A percentile compares a stretch with the other conserved stretches of the same genome.
phyloP scores from a whole-genome alignment of 352 stramenopile species.

The Lagenidium giganteum region DNA sequence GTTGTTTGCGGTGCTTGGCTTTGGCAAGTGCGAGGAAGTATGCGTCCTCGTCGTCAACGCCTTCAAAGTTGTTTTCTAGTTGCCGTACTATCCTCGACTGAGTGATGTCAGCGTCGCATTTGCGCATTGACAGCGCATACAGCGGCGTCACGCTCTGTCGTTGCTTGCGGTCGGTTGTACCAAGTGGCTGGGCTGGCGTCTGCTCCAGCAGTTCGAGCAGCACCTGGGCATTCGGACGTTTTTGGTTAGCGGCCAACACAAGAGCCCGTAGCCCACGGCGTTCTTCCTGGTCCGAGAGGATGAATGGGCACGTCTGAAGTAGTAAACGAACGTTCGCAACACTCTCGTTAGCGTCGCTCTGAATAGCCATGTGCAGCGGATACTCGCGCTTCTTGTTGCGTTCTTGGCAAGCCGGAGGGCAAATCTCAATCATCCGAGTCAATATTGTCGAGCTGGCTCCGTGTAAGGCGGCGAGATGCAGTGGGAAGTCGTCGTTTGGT shows the following conservation, averaged over 20 bases:
- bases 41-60: conserved; percentile 40
- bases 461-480: conserved; percentile 37
- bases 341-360: conserved; percentile 11
- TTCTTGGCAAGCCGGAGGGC: conserved; percentile 26
- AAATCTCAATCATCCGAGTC: conserved; percentile 21
- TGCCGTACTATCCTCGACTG: conserved; percentile 15
- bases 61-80: conserved; percentile 40
- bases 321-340: conserved; percentile 22
- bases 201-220: conserved; percentile 32
- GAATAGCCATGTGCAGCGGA: conserved; percentile 43
- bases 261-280: conserved; percentile 30
- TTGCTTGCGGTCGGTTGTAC: neutral
- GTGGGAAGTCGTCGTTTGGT: conserved; percentile 30
- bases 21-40: conserved; percentile 60
- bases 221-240: conserved; percentile 21
- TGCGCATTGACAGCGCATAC: conserved; percentile 37
- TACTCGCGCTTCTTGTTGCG: conserved; percentile 38
- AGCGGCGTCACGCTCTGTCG: conserved; percentile 35
- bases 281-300: conserved; percentile 28
- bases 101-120: conserved; percentile 21
- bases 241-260: conserved; percentile 33
- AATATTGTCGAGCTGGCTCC: conserved; percentile 1
- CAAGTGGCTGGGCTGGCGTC: conserved; percentile 19
- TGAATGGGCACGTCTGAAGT: conserved; percentile 25
- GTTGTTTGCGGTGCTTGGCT: conserved; percentile 35